Evolutionary conservation across 2,329 filamentous ascomycete species (phyloP).

Genomic region (Nemania serpens): DNA sequence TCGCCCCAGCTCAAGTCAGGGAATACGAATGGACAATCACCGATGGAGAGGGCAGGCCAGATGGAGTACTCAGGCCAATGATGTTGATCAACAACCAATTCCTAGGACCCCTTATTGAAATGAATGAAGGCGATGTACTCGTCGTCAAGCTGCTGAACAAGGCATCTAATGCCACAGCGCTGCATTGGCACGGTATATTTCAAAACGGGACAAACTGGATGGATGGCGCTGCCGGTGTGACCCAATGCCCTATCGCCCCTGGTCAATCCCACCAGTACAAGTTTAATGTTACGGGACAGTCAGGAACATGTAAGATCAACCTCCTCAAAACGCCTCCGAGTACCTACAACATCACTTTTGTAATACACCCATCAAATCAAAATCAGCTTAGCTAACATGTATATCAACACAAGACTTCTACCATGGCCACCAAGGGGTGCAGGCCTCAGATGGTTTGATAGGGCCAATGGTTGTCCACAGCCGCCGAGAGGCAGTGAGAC

Average conservation of each 20-base stretch:
- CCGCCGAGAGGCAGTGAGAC: conserved; percentile 54
- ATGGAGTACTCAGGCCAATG: conserved; percentile 62
- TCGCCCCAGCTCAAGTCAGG: conserved; percentile 54
- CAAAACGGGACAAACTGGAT: conserved; percentile 76
- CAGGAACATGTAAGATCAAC: conserved; percentile 44
- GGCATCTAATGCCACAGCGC: conserved; percentile 66
- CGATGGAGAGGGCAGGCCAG: conserved; percentile 63
- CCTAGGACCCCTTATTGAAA: conserved; percentile 73
- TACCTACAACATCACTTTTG: background rate
- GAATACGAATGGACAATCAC: conserved; percentile 65
- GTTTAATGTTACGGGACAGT: conserved; percentile 62
- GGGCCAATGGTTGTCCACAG: conserved; percentile 68
- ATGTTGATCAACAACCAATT: conserved; percentile 77
- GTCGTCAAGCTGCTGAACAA: conserved; percentile 72
- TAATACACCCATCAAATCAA: background rate
- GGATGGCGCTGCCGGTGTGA: conserved; percentile 72
- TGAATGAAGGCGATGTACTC: conserved; percentile 74
- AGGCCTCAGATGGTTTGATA: conserved; percentile 69
- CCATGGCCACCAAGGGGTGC: conserved; percentile 60
- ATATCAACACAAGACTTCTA: conserved; percentile 42
- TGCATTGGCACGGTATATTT: conserved; percentile 81
- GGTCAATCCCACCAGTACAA: conserved; percentile 67
- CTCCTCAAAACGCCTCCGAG: background rate
- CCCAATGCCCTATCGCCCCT: conserved; percentile 69
- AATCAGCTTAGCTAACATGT: conserved; percentile 30